Percentiles rank a stretch among this genome's conserved stretches.
Conservation (phyloP, 495 filamentous ascomycete species). For the Lindgomyces ingoldianus region DNA sequence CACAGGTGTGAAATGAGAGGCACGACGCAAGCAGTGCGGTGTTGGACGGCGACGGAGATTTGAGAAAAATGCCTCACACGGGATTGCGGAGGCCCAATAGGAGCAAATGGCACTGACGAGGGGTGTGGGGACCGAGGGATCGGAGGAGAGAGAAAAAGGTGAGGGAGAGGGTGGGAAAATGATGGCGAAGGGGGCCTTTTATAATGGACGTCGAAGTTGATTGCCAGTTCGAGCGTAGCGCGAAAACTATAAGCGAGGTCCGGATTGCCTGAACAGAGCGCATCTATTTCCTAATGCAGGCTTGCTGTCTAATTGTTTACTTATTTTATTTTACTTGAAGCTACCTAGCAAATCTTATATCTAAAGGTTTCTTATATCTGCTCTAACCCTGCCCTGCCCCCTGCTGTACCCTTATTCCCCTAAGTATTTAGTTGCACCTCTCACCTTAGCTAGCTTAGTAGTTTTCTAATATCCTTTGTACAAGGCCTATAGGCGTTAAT, state of each 20-base stretch:
- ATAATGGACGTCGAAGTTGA: conserved; percentile 25
- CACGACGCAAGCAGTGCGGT: neutral
- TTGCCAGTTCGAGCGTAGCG: conserved; percentile 28
- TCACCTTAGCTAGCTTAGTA: too few species aligned
- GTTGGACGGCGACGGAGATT: neutral
- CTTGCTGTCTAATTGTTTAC: conserved; percentile 22
- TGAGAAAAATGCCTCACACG: conserved; percentile 20
- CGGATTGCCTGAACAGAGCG: conserved; percentile 24
- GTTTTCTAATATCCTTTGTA: too few species aligned
- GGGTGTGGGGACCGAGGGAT: conserved; percentile 14
- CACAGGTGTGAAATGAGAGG: neutral
- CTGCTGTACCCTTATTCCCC: too few species aligned
- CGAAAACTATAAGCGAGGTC: conserved; percentile 19
- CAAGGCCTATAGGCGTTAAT: too few species aligned
- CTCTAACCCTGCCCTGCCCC: too few species aligned
- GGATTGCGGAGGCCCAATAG: conserved; percentile 23
- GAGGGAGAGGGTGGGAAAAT: conserved; percentile 18
- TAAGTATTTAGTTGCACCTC: too few species aligned
- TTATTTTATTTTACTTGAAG: neutral
- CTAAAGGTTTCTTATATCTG: too few species aligned
- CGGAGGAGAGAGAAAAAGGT: conserved; percentile 11
- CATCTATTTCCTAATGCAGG: conserved; percentile 29
- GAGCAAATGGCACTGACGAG: conserved; percentile 2
- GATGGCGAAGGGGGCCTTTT: conserved; percentile 17
- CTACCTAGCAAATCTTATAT: neutral